Evolutionary conservation across 345 rosid genomes (phyloP).

Genomic region (Gossypium herbaceum): DNA sequence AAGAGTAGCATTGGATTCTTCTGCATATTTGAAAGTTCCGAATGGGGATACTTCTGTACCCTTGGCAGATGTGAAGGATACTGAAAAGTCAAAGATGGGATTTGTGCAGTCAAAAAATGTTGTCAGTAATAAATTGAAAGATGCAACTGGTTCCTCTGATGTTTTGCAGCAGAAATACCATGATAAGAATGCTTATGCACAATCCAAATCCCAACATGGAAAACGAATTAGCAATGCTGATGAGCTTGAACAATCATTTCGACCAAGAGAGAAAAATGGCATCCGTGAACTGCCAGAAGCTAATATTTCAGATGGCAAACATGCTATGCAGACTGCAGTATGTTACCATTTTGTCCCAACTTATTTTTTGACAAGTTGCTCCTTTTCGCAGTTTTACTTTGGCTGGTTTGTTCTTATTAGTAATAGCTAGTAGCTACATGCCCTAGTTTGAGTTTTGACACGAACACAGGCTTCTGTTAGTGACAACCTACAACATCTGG

Average conservation of each 20-base stretch:
- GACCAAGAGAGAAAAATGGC: conserved; percentile 52
- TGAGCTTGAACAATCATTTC: conserved; percentile 40
- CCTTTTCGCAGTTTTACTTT: not conserved
- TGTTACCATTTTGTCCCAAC: conserved; percentile 25
- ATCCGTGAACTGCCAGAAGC: conserved; percentile 44
- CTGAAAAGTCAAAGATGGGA: conserved; percentile 51
- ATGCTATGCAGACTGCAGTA: conserved; percentile 41
- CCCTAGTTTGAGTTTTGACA: not conserved
- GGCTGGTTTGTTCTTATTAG: not conserved
- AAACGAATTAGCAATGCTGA: conserved; percentile 29
- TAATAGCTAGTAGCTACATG: not conserved
- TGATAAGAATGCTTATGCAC: conserved; percentile 43
- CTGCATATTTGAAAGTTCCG: conserved; percentile 36
- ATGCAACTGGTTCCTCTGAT: conserved; percentile 40
- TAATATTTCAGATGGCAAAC: conserved; percentile 55
- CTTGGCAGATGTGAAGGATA: conserved; percentile 37
- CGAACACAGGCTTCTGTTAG: not conserved
- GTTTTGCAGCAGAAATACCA: conserved; percentile 41
- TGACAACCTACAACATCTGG: conserved; percentile 13
- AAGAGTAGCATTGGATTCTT: conserved; percentile 36
- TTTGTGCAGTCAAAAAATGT: conserved; percentile 36
- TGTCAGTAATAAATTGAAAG: conserved; percentile 46
- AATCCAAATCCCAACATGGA: conserved; percentile 45
- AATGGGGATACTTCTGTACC: conserved; percentile 43
- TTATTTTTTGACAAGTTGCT: not conserved